Evolutionary conservation across 108 stramenopile genomes (phyloP), one percentile per base, ranked within the genome.

Genomic region (Nitzschia sp.): DNA sequence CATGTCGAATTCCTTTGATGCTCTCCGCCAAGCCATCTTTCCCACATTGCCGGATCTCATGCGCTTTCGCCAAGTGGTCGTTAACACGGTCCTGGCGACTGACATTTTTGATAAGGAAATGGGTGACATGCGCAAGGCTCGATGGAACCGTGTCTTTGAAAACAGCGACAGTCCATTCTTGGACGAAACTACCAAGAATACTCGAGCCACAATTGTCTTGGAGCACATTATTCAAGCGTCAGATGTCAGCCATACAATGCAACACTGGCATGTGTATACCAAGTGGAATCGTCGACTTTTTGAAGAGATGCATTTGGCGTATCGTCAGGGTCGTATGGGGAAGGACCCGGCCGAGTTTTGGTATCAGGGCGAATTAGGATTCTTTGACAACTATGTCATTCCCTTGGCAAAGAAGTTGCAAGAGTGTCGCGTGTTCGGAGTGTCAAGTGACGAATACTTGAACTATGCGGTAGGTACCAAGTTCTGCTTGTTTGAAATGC

Each of bases 201-300:
- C 64, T 2, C 26, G 64, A 24, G 77, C 74, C 2, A 76, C 79
- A 13, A 57, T 71, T 33, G 79, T 80, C 19, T 66, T 80, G 51
- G 80, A 81, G 54, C 76, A 81, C 46, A 73, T 81, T 38, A 76
- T 81, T 34, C 75, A 76, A 57, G 80, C 76, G 19, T 68, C 76
- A 13, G 80, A 81, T 51, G 75, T 81, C 21, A 55, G 70, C 26
- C 80, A 81, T 45, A 81, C 80, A 3, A 81, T 81, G 76, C 80
- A 81, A 51, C 76, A 81, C 59, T 81, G 72, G 72, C 69, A 71
- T 23, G 75, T 75, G 46, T 81, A 77, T 31, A 57, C 54, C 27
- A 81, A 77, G 38, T 81, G 80, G 80, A 81, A 81, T 46, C 58
- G 55, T 29, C 70, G 45, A 30, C 53, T 79, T 46, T 79, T 71